phyloP scores from a whole-genome alignment of 2,329 filamentous ascomycete species.

The Ceratocystis huliohia region DNA sequence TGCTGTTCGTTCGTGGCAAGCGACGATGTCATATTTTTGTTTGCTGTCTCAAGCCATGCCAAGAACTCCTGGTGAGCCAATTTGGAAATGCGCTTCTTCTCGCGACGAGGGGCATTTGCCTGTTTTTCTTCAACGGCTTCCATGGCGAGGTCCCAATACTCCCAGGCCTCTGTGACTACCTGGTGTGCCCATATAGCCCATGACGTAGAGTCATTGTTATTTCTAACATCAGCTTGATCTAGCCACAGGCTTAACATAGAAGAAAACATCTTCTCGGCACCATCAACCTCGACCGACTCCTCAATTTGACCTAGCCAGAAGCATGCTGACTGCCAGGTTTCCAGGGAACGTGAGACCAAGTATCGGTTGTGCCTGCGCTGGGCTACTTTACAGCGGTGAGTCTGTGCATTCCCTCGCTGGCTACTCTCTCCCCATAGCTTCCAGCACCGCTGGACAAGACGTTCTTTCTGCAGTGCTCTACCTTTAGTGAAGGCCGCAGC shows the following conservation, averaged over 20 bases:
- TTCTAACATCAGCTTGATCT: constrained; percentile 10
- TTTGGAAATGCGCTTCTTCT: constrained; percentile 16
- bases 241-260: constrained; percentile 15
- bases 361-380: constrained; percentile 13
- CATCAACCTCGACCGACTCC: constrained; percentile 12
- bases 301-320: not conserved
- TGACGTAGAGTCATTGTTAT: constrained; percentile 6
- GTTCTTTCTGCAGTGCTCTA: constrained; percentile 17
- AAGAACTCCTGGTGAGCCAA: constrained; percentile 16
- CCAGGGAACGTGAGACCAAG: not conserved
- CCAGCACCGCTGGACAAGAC: constrained; percentile 21
- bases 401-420: constrained; percentile 7
- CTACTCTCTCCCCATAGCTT: constrained; percentile 14
- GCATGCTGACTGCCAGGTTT: constrained; percentile 8
- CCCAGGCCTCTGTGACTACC: constrained; percentile 19
- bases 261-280: constrained; percentile 1
- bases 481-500: constrained; percentile 20
- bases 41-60: constrained; percentile 15
- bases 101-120: constrained; percentile 21
- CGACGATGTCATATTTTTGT: not conserved
- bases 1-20: not conserved
- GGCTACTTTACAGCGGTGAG: constrained; percentile 9
- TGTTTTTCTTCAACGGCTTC: constrained; percentile 20
- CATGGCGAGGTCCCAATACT: constrained; percentile 21
- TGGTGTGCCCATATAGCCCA: constrained; percentile 17